These are phyloP conservation scores for Umbelopsis sp. DNA, from an alignment of 192 early-diverging fungal species.

Conservation along the genomic window DNA sequence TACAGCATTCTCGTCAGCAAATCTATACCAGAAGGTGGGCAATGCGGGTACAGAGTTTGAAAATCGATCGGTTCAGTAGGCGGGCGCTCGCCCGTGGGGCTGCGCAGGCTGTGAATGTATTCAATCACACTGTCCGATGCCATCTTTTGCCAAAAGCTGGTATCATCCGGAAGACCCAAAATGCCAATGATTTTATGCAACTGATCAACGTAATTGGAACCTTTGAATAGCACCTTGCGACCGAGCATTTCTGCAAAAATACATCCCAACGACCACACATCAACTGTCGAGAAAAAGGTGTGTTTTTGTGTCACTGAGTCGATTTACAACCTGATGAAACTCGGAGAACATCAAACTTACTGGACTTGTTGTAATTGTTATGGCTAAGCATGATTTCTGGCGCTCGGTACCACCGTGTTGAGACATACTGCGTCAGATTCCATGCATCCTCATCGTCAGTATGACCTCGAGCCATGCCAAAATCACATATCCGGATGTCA, in stretches of 20 bases:
- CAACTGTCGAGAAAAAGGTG: conserved; percentile 47
- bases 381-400: conserved; percentile 94
- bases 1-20: conserved; percentile 84
- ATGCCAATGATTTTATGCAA: conserved; percentile 88
- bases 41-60: conserved; percentile 22
- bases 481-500: conserved; percentile 93
- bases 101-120: conserved; percentile 39
- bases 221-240: conserved; percentile 83
- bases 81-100: conserved; percentile 52
- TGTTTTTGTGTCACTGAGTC: not conserved
- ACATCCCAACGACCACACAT: conserved; percentile 95
- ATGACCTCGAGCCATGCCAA: conserved; percentile 90
- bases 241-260: conserved; percentile 93
- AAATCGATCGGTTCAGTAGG: conserved; percentile 35
- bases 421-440: conserved; percentile 95
- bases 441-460: conserved; percentile 69
- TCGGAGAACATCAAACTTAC: conserved; percentile 23
- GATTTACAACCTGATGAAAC: too few relatives aligned
- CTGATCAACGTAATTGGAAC: conserved; percentile 91
- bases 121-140: conserved; percentile 30
- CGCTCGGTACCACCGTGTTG: conserved; percentile 94
- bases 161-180: conserved; percentile 82
- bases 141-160: conserved; percentile 34
- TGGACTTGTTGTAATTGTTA: conserved; percentile 91
- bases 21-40: conserved; percentile 59